phyloP scores from a whole-genome alignment of 2,329 filamentous ascomycete species.

The Cytospora piceicola region DNA sequence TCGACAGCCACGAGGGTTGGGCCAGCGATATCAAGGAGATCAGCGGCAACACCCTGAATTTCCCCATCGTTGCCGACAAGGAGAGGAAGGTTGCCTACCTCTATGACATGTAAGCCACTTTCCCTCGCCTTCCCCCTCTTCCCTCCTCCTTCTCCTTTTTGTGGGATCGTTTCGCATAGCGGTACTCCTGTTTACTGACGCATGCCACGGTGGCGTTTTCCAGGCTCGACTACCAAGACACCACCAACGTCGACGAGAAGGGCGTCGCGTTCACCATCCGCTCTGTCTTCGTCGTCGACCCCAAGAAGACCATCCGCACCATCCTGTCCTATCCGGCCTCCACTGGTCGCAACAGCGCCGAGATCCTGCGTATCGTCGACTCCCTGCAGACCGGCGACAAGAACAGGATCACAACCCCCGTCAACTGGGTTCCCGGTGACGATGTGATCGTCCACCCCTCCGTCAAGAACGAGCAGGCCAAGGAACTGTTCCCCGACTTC shows the following conservation, averaged over 20 bases:
- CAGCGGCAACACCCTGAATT: slow-evolving; percentile 68
- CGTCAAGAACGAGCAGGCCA: slow-evolving; percentile 82
- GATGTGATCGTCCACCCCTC: slow-evolving; percentile 90
- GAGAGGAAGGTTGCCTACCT: slow-evolving; percentile 73
- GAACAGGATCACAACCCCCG: slow-evolving; percentile 84
- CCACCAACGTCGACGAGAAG: slow-evolving; percentile 79
- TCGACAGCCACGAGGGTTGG: slow-evolving; percentile 84
- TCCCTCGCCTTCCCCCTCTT: background rate
- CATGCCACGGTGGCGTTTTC: slow-evolving; percentile 6
- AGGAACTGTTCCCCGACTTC: slow-evolving; percentile 82
- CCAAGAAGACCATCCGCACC: slow-evolving; percentile 88
- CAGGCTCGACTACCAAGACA: slow-evolving; percentile 78
- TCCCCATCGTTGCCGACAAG: slow-evolving; percentile 84
- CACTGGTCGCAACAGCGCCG: slow-evolving; percentile 80
- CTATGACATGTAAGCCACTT: slow-evolving; percentile 78
- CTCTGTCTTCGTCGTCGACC: slow-evolving; percentile 93
- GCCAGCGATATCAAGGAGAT: slow-evolving; percentile 88
- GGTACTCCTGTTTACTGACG: background rate
- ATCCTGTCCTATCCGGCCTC: slow-evolving; percentile 92
- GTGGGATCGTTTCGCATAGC: background rate
- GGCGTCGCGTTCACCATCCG: slow-evolving; percentile 92
- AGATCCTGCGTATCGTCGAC: slow-evolving; percentile 79
- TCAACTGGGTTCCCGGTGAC: slow-evolving; percentile 87
- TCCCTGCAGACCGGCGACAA: slow-evolving; percentile 83
- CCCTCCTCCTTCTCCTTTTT: background rate